Percentiles rank a stretch among this genome's conserved stretches.
These are phyloP conservation scores for Keqinozyma sinolaborantium DNA, from an alignment of 1,139 yeast species.

Conservation along the genomic window DNA sequence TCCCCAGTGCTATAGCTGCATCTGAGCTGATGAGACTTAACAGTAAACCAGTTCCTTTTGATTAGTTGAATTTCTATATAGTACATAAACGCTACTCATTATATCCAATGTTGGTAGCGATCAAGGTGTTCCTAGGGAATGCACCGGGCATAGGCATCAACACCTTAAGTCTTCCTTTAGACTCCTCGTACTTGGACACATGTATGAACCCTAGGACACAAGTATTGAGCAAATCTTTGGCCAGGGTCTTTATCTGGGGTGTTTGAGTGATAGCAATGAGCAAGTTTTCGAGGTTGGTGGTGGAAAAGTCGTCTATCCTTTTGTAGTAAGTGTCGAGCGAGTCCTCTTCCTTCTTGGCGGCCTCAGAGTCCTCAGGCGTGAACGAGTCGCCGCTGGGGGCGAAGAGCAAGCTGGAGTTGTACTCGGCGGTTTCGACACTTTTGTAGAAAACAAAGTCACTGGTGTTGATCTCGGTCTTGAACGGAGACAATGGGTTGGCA, in stretches of 20 bases:
- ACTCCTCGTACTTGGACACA: slow-evolving; percentile 55
- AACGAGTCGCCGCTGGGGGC: slow-evolving; percentile 47
- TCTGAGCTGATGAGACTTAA: slow-evolving; percentile 44
- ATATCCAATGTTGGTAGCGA: slow-evolving; percentile 29
- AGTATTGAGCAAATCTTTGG: slow-evolving; percentile 50
- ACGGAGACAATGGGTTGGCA: slow-evolving; percentile 71
- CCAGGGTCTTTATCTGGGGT: slow-evolving; percentile 44
- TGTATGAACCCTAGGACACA: slow-evolving; percentile 66
- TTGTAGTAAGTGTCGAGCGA: slow-evolving; percentile 32
- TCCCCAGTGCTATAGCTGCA: slow-evolving; percentile 96
- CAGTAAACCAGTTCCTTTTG: slow-evolving; percentile 66
- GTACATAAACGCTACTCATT: slow-evolving; percentile 18
- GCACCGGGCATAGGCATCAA: slow-evolving; percentile 86
- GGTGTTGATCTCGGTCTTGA: slow-evolving; percentile 41
- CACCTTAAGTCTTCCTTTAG: slow-evolving; percentile 65
- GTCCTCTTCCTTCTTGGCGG: slow-evolving; percentile 21
- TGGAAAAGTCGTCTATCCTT: slow-evolving; percentile 41
- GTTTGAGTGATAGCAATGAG: slow-evolving; percentile 73
- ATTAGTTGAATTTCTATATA: slow-evolving; percentile 28
- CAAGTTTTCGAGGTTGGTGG: slow-evolving; percentile 64
- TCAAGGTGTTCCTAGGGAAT: slow-evolving; percentile 51
- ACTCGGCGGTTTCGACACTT: slow-evolving; percentile 34
- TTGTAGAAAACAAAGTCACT: slow-evolving; percentile 37
- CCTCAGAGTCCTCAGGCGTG: slow-evolving; percentile 22
- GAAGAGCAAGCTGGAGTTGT: slow-evolving; percentile 34